Base-by-base conservation (phyloP, 108 stramenopile genomes). In the Seminavis robusta region DNA sequence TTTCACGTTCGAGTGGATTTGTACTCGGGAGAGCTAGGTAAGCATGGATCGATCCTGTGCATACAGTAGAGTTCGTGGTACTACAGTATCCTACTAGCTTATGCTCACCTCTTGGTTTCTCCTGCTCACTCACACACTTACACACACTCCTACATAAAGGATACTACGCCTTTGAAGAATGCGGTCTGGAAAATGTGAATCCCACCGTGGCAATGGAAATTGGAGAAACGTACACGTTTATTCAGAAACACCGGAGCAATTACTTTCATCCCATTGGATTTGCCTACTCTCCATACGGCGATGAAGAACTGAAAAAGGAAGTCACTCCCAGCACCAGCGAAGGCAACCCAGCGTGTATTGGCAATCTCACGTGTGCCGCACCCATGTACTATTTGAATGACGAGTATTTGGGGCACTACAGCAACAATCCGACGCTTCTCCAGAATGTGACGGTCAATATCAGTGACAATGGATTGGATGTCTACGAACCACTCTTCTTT, bases 121-220 rank as follows among this genome's bases (percentile, higher is more conserved):
- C n/a, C n/a, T n/a, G n/a, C n/a, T n/a, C n/a, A n/a, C n/a, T n/a
- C n/a, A n/a, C n/a, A n/a, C n/a, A n/a, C n/a, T n/a, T n/a, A n/a
- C n/a, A n/a, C n/a, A n/a, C n/a, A n/a, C n/a, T n/a, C n/a, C n/a
- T n/a, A n/a, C n/a, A n/a, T n/a, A n/a, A n/a, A n/a, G n/a, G n/a
- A n/a, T 90, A 90, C 44, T 90, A 61, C 47, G 39, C 45, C 0
- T 74, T 90, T 26, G 79, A 84, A 11, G 85, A 80, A 50, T 86
- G 77, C 50, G 83, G 76, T 31, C 24, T 49, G 48, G 76, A 76
- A 36, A 9, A 52, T 0, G 27, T 58, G n/a, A 78, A 83, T 40
- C 86, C 86, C 0, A 79, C 59, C 0, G 61, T 88, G 9, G 81
- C 65, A 0, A 61, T 88, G 67, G 73, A 74, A 20, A 43, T 75